phyloP scores from a whole-genome alignment of 345 rosid species.

The Moricandia moricandioides region DNA sequence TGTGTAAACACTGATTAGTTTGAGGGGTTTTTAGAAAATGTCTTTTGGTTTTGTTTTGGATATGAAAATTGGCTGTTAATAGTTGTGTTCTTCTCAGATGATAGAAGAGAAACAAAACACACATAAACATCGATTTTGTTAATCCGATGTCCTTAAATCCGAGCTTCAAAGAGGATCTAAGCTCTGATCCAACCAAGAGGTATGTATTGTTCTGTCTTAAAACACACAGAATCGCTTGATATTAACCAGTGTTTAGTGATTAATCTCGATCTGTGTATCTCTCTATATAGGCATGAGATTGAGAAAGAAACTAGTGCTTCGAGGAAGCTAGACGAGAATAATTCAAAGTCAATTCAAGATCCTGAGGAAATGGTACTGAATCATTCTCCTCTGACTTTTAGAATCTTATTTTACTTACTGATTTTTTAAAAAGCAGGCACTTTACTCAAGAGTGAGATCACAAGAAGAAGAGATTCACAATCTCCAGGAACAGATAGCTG shows the following conservation, averaged over 20 bases:
- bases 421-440: constrained; percentile 48
- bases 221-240: not conserved
- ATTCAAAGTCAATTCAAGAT: constrained; percentile 45
- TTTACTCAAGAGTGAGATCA: constrained; percentile 52
- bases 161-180: constrained; percentile 29
- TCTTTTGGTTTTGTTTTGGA: not conserved
- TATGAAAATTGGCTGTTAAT: constrained; percentile 3
- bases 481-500: constrained; percentile 76
- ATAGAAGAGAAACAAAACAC: not conserved
- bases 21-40: not conserved
- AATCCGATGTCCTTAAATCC: constrained; percentile 14
- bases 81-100: not conserved
- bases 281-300: constrained; percentile 37
- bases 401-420: constrained; percentile 12
- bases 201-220: constrained; percentile 4
- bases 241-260: constrained; percentile 11
- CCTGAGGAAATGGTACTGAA: constrained; percentile 64
- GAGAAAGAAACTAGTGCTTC: constrained; percentile 40
- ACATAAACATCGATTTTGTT: not conserved
- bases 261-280: constrained; percentile 21
- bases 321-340: constrained; percentile 44
- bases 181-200: constrained; percentile 22
- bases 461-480: constrained; percentile 71
- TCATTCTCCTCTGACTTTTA: not conserved
- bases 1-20: not conserved